Evolutionary conservation across 164 flowering plant genomes (phyloP), one percentile per base, ranked within the genome.

Genomic region (Liquidambar formosana): DNA sequence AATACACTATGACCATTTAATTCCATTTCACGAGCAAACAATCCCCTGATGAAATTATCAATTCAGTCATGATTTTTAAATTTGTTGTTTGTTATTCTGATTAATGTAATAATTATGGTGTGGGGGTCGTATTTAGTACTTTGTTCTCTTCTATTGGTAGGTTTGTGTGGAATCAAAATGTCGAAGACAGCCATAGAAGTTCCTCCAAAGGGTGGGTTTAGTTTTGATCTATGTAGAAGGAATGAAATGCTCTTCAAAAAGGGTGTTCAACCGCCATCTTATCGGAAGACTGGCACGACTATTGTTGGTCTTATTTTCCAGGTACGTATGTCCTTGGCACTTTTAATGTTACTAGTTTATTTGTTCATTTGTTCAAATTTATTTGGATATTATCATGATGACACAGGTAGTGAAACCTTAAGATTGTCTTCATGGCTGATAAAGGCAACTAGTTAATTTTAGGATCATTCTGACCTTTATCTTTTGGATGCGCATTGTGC

Each of bases 231-330:
- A 6, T 91, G 91, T 61, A 75, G 77, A 59, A 82, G 97, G 68
- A 90, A 90, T 62, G 89, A 79, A 8, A 86, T 89, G 91, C 84
- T 93, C 10, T 15, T 66, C 13, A 73, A 77, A 47, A 88, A 89
- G 57, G 90, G 96, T 18, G 73, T 83, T 38, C 67, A 79, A 61
- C 77, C 75, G 14, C 86, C 91, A 1, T 76, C 90, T 38, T 93
- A 61, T 59, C 74, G 82, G 52, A 91, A 91, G 74, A 91, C 96
- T 0, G 96, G 97, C 18, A 91, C 97, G 0, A 89, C 94, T 1
- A 91, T 93, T 61, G 97, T 91, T n/a, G 94, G 96, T 19, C 54
- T 93, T 10, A 71, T 91, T 41, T 93, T 85, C 58, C 67, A 93
- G 93, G 97, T 90, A 69, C 16, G 38, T 51, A 28, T 11, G 26